These are phyloP conservation scores for Delonix regia DNA, from an alignment of 306 rosid genomes.

Conservation along the genomic window DNA sequence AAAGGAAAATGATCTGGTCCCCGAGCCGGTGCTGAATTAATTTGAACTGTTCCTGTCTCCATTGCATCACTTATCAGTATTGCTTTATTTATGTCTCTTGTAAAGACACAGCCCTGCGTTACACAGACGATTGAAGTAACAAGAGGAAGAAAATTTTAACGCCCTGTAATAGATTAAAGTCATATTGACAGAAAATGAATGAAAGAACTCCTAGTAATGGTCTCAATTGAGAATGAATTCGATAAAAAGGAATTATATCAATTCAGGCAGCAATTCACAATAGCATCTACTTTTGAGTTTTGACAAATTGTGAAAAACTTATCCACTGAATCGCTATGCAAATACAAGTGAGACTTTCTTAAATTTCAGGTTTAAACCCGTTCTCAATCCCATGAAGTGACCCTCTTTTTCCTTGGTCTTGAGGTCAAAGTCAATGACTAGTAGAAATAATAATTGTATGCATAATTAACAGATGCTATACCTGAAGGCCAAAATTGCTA, in stretches of 20 bases:
- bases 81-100: slow-evolving; percentile 82
- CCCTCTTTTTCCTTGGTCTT: background rate
- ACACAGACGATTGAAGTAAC: background rate
- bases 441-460: background rate
- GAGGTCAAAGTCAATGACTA: background rate
- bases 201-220: background rate
- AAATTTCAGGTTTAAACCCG: background rate
- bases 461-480: slow-evolving; percentile 28
- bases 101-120: slow-evolving; percentile 80
- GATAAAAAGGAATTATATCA: background rate
- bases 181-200: slow-evolving; percentile 1
- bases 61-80: slow-evolving; percentile 83
- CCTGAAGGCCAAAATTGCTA: slow-evolving; percentile 94
- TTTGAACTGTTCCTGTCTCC: slow-evolving; percentile 89
- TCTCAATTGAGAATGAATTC: background rate
- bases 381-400: background rate
- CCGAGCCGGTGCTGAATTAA: slow-evolving; percentile 89
- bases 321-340: background rate
- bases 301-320: background rate
- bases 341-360: background rate
- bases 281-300: background rate
- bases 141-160: background rate
- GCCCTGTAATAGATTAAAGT: background rate
- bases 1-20: slow-evolving; percentile 94
- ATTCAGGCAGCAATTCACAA: background rate